phyloP scores from a whole-genome alignment of 371 early-diverging fungal species.

The Lichtheimia ramosa region DNA sequence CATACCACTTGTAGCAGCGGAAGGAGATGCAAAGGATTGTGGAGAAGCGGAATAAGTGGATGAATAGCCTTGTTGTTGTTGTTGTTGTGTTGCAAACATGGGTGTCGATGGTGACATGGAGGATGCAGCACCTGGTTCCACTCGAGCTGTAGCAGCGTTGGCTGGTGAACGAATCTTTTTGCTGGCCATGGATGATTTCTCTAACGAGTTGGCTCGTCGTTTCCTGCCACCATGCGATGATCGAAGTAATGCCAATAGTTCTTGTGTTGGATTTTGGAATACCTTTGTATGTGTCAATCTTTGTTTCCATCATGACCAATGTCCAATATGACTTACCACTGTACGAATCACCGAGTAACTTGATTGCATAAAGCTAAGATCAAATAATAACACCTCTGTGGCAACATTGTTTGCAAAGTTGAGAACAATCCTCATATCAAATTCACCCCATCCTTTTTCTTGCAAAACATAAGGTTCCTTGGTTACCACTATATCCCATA shows the following conservation, averaged over 20 bases:
- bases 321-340: conserved; percentile 24
- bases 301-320: no score
- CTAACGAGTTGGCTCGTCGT: conserved; percentile 9
- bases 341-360: conserved; percentile 51
- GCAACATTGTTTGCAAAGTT: conserved; percentile 53
- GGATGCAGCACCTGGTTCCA: conserved; percentile 5
- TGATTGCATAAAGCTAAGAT: conserved; percentile 58
- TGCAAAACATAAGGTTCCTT: conserved; percentile 53
- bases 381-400: conserved; percentile 51
- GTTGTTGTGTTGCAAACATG: conserved; percentile 9
- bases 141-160: neutral
- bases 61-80: neutral
- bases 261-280: conserved; percentile 28
- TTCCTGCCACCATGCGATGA: neutral
- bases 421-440: conserved; percentile 62
- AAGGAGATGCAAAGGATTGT: conserved; percentile 13
- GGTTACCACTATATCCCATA: conserved; percentile 47
- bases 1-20: neutral
- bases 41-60: conserved; percentile 18
- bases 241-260: conserved; percentile 12
- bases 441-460: conserved; percentile 75
- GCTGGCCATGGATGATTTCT: neutral
- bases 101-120: conserved; percentile 20
- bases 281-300: conserved; percentile 2
- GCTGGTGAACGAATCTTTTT: neutral